These are phyloP conservation scores for Artomyces pyxidatus DNA, from an alignment of 768 basidiomycete genomes.

Conservation along the genomic window DNA sequence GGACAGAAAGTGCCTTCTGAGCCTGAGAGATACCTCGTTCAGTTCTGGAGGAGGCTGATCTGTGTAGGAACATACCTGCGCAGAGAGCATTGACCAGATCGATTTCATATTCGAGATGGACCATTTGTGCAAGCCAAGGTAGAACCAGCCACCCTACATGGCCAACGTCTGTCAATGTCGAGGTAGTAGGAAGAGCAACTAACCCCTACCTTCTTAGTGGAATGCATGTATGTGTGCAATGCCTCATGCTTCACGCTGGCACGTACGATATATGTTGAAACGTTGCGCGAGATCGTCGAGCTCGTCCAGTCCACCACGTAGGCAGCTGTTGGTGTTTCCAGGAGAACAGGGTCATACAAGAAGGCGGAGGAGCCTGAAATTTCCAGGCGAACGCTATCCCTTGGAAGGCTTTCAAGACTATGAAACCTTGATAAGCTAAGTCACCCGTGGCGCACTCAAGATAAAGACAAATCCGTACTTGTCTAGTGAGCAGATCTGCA, in stretches of 20 bases:
- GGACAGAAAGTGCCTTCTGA: constrained; percentile 16
- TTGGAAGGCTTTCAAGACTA: constrained; percentile 19
- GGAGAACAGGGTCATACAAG: constrained; percentile 45
- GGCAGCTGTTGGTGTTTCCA: constrained; percentile 35
- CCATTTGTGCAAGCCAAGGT: constrained; percentile 14
- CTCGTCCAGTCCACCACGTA: constrained; percentile 50
- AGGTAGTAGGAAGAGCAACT: constrained; percentile 3
- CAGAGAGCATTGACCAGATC: background rate
- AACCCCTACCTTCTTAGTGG: constrained; percentile 39
- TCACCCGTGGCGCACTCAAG: no score
- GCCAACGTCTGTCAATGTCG: background rate
- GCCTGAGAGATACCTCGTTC: constrained; percentile 10
- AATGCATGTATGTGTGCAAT: constrained; percentile 46
- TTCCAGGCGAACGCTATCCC: constrained; percentile 31
- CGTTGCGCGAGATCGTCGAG: constrained; percentile 23
- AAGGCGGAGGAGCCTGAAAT: constrained; percentile 36
- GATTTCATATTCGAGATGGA: constrained; percentile 2
- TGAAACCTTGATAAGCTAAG: no score
- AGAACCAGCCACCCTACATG: constrained; percentile 10
- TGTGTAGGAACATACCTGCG: background rate
- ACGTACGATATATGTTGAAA: constrained; percentile 27
- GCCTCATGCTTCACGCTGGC: constrained; percentile 17
- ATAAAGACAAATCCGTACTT: no score
- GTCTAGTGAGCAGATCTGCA: constrained; percentile 24
- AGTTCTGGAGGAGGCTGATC: no score